Percentiles rank a stretch among this genome's conserved stretches.
Conservation (phyloP, 805 yeast genomes). For the Candida vartiovaarae region DNA sequence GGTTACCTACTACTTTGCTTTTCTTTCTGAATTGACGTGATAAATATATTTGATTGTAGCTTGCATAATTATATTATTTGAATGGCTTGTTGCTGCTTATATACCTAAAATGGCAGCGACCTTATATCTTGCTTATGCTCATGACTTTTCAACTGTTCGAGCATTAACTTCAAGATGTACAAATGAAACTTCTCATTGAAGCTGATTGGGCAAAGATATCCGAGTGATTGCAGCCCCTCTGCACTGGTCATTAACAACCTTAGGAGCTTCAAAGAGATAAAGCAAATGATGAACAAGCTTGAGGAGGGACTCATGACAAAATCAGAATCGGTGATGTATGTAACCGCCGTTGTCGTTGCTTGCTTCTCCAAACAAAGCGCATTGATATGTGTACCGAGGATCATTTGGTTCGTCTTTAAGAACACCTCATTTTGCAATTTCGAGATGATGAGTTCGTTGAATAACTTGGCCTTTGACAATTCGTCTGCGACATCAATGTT, state of each 20-base stretch:
- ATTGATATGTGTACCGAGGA: constrained; percentile 19
- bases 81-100: too few relatives aligned
- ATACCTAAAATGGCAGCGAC: not conserved
- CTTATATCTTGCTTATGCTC: not conserved
- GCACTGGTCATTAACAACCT: constrained; percentile 14
- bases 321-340: constrained; percentile 18
- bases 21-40: constrained; percentile 6
- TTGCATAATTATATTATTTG: not conserved
- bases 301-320: constrained; percentile 13
- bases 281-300: constrained; percentile 18
- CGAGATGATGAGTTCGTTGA: constrained; percentile 20
- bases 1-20: not conserved
- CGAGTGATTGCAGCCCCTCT: constrained; percentile 19
- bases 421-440: constrained; percentile 17
- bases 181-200: constrained; percentile 19
- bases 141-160: constrained; percentile 4
- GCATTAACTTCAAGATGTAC: constrained; percentile 12
- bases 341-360: constrained; percentile 15
- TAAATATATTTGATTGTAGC: constrained; percentile 1
- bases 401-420: constrained; percentile 16
- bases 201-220: constrained; percentile 15
- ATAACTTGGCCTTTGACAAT: constrained; percentile 13
- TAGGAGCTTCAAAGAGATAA: constrained; percentile 16
- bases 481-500: constrained; percentile 22
- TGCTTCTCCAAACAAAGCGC: constrained; percentile 16